Evolutionary conservation across 306 rosid species (phyloP).

Genomic region (Mucuna pruriens): DNA sequence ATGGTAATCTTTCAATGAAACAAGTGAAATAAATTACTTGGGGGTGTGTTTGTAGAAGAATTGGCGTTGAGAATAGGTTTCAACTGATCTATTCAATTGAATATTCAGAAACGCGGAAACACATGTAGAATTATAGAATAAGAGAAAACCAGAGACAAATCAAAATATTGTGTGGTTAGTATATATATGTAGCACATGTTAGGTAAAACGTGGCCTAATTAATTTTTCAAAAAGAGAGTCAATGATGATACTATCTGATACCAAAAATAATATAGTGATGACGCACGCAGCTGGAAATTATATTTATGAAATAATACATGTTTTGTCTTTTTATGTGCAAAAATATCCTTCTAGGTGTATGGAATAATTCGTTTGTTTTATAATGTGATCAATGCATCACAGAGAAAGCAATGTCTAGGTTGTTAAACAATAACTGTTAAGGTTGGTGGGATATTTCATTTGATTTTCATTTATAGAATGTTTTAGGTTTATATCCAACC

Average conservation of each 20-base stretch:
- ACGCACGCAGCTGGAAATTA: not conserved
- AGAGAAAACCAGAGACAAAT: not conserved
- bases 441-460: no score
- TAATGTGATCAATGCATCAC: not conserved
- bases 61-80: not conserved
- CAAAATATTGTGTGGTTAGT: no score
- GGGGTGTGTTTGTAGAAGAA: no score
- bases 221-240: no score
- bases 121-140: not conserved
- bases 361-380: not conserved
- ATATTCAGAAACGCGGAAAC: not conserved
- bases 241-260: not conserved
- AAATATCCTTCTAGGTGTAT: not conserved
- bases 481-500: no score
- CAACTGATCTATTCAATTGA: not conserved
- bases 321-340: not conserved
- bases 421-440: no score
- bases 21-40: not conserved
- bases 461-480: no score
- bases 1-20: not conserved
- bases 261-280: not conserved
- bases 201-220: no score
- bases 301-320: not conserved
- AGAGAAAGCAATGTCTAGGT: not conserved
- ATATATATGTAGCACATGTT: no score